phyloP scores from a whole-genome alignment of 2,329 filamentous ascomycete species.

The Pseudocercospora eumusae region DNA sequence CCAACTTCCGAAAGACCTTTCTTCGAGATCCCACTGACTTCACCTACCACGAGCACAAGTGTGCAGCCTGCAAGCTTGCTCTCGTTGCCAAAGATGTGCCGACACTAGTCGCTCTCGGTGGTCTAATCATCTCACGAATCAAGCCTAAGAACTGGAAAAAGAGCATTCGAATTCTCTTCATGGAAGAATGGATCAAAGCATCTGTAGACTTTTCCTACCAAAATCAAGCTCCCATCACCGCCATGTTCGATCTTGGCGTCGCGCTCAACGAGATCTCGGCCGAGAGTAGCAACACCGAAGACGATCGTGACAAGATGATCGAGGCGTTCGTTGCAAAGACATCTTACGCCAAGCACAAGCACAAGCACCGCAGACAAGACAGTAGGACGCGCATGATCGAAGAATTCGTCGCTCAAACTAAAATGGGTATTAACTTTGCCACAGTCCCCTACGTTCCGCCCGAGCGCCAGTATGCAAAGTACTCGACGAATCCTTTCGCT shows the following conservation, averaged over 20 bases:
- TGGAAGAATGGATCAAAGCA: slow-evolving; percentile 25
- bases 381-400: not conserved
- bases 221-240: not conserved
- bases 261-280: slow-evolving; percentile 1
- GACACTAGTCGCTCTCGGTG: slow-evolving; percentile 27
- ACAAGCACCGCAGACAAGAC: not conserved
- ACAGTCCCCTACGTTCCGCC: not conserved
- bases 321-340: not conserved
- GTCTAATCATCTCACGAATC: slow-evolving; percentile 30
- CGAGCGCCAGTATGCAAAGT: not conserved
- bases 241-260: slow-evolving; percentile 21
- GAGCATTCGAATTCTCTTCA: slow-evolving; percentile 32
- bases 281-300: not conserved
- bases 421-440: not conserved
- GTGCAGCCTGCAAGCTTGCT: slow-evolving; percentile 30
- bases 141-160: slow-evolving; percentile 29
- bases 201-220: slow-evolving; percentile 11
- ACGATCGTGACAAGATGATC: not conserved
- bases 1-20: slow-evolving; percentile 15
- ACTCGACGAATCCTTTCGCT: slow-evolving; percentile 5
- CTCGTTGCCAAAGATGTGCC: slow-evolving; percentile 19
- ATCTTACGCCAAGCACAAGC: not conserved
- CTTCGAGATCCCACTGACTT: slow-evolving; percentile 11
- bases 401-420: not conserved
- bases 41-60: slow-evolving; percentile 21